Conservation (phyloP, 306 rosid genomes). For the Casuarina glauca region DNA sequence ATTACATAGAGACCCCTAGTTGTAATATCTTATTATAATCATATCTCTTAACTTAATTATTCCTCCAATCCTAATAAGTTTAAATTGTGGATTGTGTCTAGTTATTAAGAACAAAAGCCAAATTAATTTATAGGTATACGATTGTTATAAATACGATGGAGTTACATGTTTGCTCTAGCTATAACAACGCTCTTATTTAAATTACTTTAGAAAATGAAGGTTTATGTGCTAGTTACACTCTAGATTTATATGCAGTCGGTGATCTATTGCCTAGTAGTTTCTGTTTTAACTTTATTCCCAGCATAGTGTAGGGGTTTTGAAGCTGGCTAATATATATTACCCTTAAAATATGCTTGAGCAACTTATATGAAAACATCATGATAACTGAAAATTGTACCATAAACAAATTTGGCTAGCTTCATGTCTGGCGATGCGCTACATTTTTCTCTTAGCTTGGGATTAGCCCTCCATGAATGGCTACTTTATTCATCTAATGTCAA, state of each 20-base stretch:
- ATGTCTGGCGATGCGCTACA: neutral
- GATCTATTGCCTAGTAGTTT: neutral
- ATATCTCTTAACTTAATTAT: too few relatives aligned
- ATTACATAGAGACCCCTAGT: too few relatives aligned
- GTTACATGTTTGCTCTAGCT: neutral
- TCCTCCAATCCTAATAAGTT: neutral
- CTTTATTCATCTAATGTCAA: too few relatives aligned
- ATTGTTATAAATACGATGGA: neutral
- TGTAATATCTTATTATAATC: too few relatives aligned
- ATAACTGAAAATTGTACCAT: neutral
- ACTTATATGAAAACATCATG: neutral
- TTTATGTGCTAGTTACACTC: neutral
- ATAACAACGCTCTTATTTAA: neutral
- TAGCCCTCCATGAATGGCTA: too few relatives aligned
- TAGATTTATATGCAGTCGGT: neutral
- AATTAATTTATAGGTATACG: neutral
- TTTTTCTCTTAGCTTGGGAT: too few relatives aligned
- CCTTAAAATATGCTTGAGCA: neutral
- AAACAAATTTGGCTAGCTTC: neutral
- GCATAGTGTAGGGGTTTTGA: neutral
- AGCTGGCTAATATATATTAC: neutral
- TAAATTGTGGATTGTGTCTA: neutral
- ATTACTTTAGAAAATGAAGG: neutral
- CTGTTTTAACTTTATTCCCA: neutral
- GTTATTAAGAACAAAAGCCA: neutral